phyloP scores from a whole-genome alignment of 495 filamentous ascomycete species.

The Jackrogersella minutella region DNA sequence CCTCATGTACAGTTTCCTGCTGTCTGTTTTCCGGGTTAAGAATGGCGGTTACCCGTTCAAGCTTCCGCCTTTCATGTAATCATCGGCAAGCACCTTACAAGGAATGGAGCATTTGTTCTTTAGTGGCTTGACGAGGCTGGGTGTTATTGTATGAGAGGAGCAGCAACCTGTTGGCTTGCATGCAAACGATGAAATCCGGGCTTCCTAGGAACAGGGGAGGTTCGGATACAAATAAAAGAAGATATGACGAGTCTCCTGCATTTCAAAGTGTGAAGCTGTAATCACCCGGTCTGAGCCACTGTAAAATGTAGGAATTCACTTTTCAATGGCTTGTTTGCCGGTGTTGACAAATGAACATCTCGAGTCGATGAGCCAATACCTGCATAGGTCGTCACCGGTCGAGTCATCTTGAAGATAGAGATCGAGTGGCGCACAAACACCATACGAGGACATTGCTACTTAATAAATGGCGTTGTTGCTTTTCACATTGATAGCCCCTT shows the following conservation, averaged over 20 bases:
- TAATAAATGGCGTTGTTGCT: neutral
- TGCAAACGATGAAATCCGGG: neutral
- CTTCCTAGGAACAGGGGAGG: neutral
- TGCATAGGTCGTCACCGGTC: neutral
- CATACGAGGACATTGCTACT: neutral
- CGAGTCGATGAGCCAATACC: neutral
- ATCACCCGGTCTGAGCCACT: neutral
- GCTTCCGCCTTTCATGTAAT: constrained; percentile 81
- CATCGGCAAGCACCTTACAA: neutral
- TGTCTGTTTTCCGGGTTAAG: constrained; percentile 93
- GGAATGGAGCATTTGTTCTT: neutral
- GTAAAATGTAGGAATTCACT: neutral
- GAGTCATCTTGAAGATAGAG: neutral
- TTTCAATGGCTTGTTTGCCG: neutral
- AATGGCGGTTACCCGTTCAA: constrained; percentile 95
- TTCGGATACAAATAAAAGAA: neutral
- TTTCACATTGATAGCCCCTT: neutral
- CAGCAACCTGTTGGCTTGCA: neutral
- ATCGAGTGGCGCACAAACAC: neutral
- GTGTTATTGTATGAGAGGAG: no score
- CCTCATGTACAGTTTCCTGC: constrained; percentile 88
- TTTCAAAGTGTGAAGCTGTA: neutral
- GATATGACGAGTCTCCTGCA: neutral
- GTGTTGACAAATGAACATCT: neutral
- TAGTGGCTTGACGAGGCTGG: neutral